phyloP scores from a whole-genome alignment of 2,329 filamentous ascomycete genomes.

The Pseudogymnoascus sp. region DNA sequence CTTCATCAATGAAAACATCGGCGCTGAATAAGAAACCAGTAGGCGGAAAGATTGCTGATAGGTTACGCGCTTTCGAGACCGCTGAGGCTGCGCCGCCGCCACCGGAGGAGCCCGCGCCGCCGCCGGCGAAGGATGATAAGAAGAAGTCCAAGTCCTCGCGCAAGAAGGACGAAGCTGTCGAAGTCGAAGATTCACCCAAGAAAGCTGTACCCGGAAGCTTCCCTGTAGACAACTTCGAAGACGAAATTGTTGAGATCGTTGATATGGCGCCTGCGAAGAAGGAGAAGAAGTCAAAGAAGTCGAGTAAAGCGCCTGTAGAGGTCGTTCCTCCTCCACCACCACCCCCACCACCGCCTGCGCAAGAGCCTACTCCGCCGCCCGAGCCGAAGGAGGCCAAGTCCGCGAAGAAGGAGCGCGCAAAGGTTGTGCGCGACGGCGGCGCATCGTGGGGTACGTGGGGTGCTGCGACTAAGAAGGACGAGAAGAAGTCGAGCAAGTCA shows the following conservation, averaged over 20 bases:
- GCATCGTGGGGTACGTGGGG: slow-evolving; percentile 49
- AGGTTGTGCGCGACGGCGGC: slow-evolving; percentile 60
- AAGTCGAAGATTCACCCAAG: slow-evolving; percentile 27
- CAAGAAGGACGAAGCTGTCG: slow-evolving; percentile 31
- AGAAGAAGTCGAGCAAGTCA: slow-evolving; percentile 21
- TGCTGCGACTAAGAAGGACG: slow-evolving; percentile 30
- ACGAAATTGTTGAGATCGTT: slow-evolving; percentile 38
- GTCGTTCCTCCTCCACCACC: slow-evolving; percentile 31
- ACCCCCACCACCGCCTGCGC: slow-evolving; percentile 36
- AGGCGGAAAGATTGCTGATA: slow-evolving; percentile 47
- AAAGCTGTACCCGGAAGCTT: slow-evolving; percentile 49
- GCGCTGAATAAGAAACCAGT: slow-evolving; percentile 38
- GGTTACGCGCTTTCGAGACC: slow-evolving; percentile 48
- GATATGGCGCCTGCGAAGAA: slow-evolving; percentile 40
- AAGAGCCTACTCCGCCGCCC: slow-evolving; percentile 42
- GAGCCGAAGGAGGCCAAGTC: slow-evolving; percentile 43
- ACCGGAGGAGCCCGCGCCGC: slow-evolving; percentile 26
- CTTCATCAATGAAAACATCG: slow-evolving; percentile 34
- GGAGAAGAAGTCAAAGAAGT: slow-evolving; percentile 34
- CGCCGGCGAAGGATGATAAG: slow-evolving; percentile 35
- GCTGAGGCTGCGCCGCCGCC: slow-evolving; percentile 27
- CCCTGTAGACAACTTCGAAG: slow-evolving; percentile 42
- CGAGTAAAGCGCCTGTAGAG: slow-evolving; percentile 29
- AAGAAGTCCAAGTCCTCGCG: slow-evolving; percentile 35
- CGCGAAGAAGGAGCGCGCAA: slow-evolving; percentile 67